phyloP scores from a whole-genome alignment of 2,329 filamentous ascomycete genomes.

The Hypoxylon sp. region DNA sequence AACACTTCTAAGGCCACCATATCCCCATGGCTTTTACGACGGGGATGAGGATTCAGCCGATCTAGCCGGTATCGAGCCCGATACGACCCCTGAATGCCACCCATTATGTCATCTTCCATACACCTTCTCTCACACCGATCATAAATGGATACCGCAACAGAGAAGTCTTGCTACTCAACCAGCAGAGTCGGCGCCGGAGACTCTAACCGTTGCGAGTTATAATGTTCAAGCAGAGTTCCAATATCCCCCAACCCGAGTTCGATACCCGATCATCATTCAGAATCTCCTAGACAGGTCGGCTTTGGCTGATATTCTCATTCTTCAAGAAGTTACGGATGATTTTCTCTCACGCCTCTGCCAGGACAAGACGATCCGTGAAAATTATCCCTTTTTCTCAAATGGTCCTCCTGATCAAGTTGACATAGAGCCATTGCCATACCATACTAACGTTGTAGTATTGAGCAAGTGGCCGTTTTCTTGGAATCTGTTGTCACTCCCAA shows the following conservation, averaged over 20 bases:
- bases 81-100: background rate
- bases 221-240: conserved; percentile 68
- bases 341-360: conserved; percentile 71
- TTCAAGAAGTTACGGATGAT: conserved; percentile 76
- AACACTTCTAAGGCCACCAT: conserved; percentile 33
- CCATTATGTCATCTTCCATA: conserved; percentile 43
- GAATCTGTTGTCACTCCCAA: conserved; percentile 67
- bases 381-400: conserved; percentile 71
- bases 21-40: conserved; percentile 39
- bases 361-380: conserved; percentile 60
- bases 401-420: conserved; percentile 67
- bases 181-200: conserved; percentile 23
- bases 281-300: conserved; percentile 62
- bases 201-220: conserved; percentile 63
- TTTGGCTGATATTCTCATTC: conserved; percentile 64
- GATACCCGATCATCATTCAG: conserved; percentile 61
- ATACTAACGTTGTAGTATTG: conserved; percentile 73
- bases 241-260: conserved; percentile 60
- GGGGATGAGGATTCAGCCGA: conserved; percentile 12
- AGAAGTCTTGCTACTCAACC: background rate
- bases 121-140: conserved; percentile 33
- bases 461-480: conserved; percentile 70
- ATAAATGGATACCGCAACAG: conserved; percentile 45
- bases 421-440: conserved; percentile 70
- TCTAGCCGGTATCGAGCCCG: conserved; percentile 1